Percentiles rank a stretch among this genome's conserved stretches.
Conservation (phyloP, 768 basidiomycete species). For the Leucocoprinus birnbaumii region DNA sequence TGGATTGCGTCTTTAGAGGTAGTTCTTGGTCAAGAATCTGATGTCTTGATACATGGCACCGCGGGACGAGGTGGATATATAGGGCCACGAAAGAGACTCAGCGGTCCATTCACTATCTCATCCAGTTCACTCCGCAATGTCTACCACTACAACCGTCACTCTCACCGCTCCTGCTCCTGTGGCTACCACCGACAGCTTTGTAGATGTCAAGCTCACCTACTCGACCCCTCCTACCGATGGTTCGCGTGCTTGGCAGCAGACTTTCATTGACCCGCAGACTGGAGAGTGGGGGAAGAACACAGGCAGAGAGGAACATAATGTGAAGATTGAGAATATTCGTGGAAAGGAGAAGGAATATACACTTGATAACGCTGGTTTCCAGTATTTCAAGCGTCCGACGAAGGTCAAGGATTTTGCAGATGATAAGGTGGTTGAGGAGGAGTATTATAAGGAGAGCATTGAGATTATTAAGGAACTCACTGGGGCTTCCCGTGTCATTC, state of each 20-base stretch:
- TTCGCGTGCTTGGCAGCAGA: constrained; percentile 32
- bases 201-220: no score
- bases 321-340: constrained; percentile 46
- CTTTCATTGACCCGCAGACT: constrained; percentile 29
- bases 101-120: no score
- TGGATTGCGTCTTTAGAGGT: no score
- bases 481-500: constrained; percentile 52
- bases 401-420: constrained; percentile 40
- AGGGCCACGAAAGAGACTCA: no score
- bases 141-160: background rate
- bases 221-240: constrained; percentile 35
- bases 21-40: no score
- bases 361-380: constrained; percentile 52
- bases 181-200: constrained; percentile 25
- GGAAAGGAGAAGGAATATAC: constrained; percentile 41
- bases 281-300: constrained; percentile 36
- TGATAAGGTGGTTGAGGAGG: constrained; percentile 38
- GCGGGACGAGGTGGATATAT: no score
- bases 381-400: constrained; percentile 31
- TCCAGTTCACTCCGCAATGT: background rate
- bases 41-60: no score
- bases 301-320: constrained; percentile 22
- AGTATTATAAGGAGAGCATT: constrained; percentile 58
- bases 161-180: constrained; percentile 11
- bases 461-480: constrained; percentile 55